phyloP scores from a whole-genome alignment of 148 eudicot species.

The Agrostemma githago region DNA sequence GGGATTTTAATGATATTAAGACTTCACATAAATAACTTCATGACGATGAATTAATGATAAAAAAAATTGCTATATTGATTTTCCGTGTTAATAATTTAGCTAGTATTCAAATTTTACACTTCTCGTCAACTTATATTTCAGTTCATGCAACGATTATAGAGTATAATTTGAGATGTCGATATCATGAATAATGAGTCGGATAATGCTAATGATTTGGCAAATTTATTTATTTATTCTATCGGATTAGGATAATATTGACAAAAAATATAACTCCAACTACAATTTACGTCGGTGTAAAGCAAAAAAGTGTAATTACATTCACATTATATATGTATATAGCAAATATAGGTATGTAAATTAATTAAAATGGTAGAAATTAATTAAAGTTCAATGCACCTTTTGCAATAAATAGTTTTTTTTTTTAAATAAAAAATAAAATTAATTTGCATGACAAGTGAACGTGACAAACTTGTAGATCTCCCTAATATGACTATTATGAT shows the following conservation, averaged over 20 bases:
- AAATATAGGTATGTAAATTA: not conserved
- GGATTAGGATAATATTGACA: slow-evolving; percentile 18
- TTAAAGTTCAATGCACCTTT: slow-evolving; percentile 17
- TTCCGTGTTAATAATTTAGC: no score
- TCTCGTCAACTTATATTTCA: no score
- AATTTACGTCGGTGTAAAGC: slow-evolving; percentile 7
- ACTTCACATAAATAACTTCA: no score
- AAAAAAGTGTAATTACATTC: slow-evolving; percentile 7
- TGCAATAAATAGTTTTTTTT: not conserved
- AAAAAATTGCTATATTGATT: no score
- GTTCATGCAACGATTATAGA: no score
- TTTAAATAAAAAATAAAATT: no score
- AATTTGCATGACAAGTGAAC: slow-evolving; percentile 15
- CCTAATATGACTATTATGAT: slow-evolving; percentile 1
- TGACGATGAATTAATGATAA: no score
- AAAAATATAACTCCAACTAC: not conserved
- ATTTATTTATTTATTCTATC: not conserved
- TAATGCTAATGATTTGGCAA: not conserved
- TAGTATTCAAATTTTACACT: no score
- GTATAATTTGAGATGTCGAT: no score
- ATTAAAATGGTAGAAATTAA: slow-evolving; percentile 11
- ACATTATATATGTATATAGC: slow-evolving; percentile 13
- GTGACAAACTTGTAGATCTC: slow-evolving; percentile 14
- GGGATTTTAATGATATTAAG: no score
- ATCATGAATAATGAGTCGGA: no score